A percentile compares a stretch with the other conserved stretches of the same genome.
These are phyloP conservation scores for Ogataea siamensis DNA, from an alignment of 805 yeast species.

Conservation along the genomic window DNA sequence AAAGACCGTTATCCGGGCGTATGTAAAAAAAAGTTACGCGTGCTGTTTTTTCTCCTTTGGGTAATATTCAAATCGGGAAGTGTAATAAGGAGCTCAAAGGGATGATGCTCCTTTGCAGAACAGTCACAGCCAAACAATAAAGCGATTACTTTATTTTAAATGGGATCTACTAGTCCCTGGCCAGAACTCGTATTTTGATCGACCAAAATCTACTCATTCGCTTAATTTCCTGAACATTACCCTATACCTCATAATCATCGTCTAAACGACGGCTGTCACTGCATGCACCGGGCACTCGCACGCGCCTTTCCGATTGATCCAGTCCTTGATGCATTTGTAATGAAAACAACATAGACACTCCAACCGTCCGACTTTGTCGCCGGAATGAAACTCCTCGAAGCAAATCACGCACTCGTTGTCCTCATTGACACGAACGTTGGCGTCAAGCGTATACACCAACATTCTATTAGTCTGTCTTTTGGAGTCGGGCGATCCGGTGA, in stretches of 20 bases:
- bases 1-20: neutral
- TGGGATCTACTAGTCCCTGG: no score
- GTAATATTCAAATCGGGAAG: constrained; percentile 3
- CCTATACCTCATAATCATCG: constrained; percentile 4
- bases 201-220: neutral
- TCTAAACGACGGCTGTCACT: constrained; percentile 19
- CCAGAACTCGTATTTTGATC: no score
- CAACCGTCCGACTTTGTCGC: constrained; percentile 85
- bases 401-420: constrained; percentile 90
- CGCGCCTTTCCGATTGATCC: constrained; percentile 85
- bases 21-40: constrained; percentile 2
- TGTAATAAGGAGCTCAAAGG: constrained; percentile 4
- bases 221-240: neutral
- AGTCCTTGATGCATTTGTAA: constrained; percentile 81
- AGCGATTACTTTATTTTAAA: no score
- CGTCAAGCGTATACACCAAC: constrained; percentile 70
- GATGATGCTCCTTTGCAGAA: neutral
- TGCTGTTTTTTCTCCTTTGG: constrained; percentile 6
- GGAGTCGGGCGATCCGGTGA: constrained; percentile 59
- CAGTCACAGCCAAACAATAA: neutral
- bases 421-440: constrained; percentile 35
- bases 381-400: constrained; percentile 80
- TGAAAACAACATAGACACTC: constrained; percentile 96
- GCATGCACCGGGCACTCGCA: constrained; percentile 88
- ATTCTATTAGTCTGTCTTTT: constrained; percentile 68